A percentile compares a stretch with the other conserved stretches of the same genome.
Conservation (phyloP, 2,329 filamentous ascomycete genomes). For the Rutstroemia sp. region DNA sequence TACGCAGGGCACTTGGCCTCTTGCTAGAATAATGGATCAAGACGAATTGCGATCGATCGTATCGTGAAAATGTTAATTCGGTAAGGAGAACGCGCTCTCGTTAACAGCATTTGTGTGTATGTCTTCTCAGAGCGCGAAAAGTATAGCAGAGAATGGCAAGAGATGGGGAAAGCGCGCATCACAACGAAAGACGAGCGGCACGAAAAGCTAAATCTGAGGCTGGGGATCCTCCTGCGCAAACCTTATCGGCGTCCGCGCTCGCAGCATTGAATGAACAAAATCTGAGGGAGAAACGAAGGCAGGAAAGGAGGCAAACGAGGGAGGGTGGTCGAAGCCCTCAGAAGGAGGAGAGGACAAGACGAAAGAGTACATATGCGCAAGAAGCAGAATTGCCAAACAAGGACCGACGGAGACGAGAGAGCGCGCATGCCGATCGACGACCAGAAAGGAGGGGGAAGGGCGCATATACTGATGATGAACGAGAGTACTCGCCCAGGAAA, state of each 20-base stretch:
- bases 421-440: not conserved
- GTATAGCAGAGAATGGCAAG: conserved; percentile 7
- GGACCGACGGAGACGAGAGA: not conserved
- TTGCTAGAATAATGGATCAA: not conserved
- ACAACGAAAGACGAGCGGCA: conserved; percentile 8
- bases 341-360: not conserved
- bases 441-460: not conserved
- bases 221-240: conserved; percentile 23
- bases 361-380: not conserved
- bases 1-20: not conserved
- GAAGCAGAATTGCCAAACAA: conserved; percentile 1
- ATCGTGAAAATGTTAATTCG: not conserved
- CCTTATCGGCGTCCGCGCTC: conserved; percentile 27
- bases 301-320: conserved; percentile 42
- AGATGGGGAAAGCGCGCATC: conserved; percentile 6
- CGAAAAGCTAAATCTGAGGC: conserved; percentile 12
- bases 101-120: no score
- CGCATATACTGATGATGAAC: conserved; percentile 3
- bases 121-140: not conserved
- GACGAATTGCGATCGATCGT: not conserved
- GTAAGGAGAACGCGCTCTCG: not conserved
- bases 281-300: conserved; percentile 14
- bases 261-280: conserved; percentile 27
- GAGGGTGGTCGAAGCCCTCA: conserved; percentile 42
- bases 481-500: not conserved